Base-by-base conservation (phyloP, 2,329 filamentous ascomycete species). In the Stemphylium beticola region DNA sequence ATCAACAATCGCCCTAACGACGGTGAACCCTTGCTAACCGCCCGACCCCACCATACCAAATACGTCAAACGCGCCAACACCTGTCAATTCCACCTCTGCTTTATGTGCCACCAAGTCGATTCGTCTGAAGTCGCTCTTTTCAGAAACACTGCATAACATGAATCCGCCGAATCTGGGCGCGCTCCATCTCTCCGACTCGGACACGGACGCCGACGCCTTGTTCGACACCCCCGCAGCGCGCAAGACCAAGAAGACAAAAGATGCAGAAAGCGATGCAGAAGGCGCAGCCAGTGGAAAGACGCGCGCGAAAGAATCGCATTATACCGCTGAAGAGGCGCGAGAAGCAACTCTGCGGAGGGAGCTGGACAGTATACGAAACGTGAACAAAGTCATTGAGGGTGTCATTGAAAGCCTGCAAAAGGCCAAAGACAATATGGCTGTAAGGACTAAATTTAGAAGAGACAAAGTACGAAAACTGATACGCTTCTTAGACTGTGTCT, bases 371-470 rank as follows among this genome's bases (percentile, higher is more conserved):
- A 87, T 99, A 29, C 87, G 89, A 54, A 89, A 89, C 64, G 90
- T 98, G 72, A 99, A 99, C 76, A 84, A 87, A 65, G 88, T 92
- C 36, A 91, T 99, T 56, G 92, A 97, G 73, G 85, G 85, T 18
- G 86, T 93, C 24, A 83, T 92, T 22, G 82, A 83, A 29, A 91
- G 88, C 38, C 79, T 95, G 18, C 85, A 89, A 63, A 85, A 86
- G 58, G 87, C 90, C 20, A 88, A 86, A 68, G 84, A 83, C 51
- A 93, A 93, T 74, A 95, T 95, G 90, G 81, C 86, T 67, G 88
- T 90, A 79, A 52, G 82, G 41, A 17, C 22, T 11, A 37, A n/a
- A n/a, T 10, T 17, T 18, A 20, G 22, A 46, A 46, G 29, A 24
- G 6, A 38, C 41, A 44, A 34, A 51, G 31, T 22, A 18, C 34